A percentile compares a stretch with the other conserved stretches of the same genome.
Evolutionary conservation across 768 basidiomycete genomes (phyloP).

Genomic region (Agaricus subrufescens): DNA sequence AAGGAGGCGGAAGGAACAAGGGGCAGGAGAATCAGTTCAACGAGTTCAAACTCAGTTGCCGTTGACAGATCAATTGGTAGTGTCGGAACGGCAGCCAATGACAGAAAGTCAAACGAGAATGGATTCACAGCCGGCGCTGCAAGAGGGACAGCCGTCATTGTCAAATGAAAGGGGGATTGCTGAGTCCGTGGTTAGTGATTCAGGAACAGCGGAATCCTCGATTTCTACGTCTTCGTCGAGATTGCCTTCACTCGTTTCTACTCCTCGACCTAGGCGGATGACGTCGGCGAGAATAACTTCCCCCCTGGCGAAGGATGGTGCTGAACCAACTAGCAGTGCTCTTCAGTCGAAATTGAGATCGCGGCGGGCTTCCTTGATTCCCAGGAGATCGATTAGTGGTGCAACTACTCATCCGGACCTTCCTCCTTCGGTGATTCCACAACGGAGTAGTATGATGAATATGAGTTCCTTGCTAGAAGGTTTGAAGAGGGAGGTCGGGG

Average conservation of each 20-base stretch:
- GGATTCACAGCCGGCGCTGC: not conserved
- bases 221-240: not conserved
- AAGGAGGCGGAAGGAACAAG: constrained; percentile 48
- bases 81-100: not conserved
- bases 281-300: not conserved
- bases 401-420: not conserved
- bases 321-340: not conserved
- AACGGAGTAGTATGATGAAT: constrained; percentile 1
- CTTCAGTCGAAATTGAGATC: not conserved
- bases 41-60: not conserved
- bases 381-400: not conserved
- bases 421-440: not conserved
- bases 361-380: not conserved
- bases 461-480: not conserved
- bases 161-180: not conserved
- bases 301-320: not conserved
- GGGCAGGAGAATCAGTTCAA: not conserved
- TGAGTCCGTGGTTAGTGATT: not conserved
- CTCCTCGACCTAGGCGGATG: not conserved
- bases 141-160: not conserved
- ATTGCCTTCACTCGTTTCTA: not conserved
- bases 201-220: not conserved
- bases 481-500: not conserved
- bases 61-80: not conserved
- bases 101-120: too few relatives aligned